phyloP scores from a whole-genome alignment of 306 rosid species.

The Herpetospermum pedunculosum region DNA sequence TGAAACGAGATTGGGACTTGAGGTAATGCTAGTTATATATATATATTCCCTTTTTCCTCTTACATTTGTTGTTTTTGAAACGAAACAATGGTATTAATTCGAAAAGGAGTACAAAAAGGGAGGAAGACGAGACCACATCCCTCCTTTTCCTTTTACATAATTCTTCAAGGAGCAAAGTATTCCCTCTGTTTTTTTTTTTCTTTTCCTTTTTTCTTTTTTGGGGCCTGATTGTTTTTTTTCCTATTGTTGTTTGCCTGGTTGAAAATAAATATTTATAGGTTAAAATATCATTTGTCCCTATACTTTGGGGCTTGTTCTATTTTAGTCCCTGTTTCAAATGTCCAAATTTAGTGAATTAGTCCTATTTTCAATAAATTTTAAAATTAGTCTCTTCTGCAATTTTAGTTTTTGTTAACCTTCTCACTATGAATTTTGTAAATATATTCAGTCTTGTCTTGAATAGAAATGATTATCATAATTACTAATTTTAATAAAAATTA shows the following conservation, averaged over 20 bases:
- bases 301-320: too few species aligned
- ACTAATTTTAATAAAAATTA: too few species aligned
- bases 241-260: not conserved
- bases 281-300: too few species aligned
- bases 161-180: not conserved
- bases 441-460: too few species aligned
- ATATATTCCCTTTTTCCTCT: constrained; percentile 9
- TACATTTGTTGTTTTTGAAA: not conserved
- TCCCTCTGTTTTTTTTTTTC: not conserved
- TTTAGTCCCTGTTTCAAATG: too few species aligned
- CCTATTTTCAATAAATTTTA: too few species aligned
- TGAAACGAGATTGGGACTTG: constrained; percentile 95
- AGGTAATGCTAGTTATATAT: constrained; percentile 37
- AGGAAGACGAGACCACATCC: not conserved
- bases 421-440: too few species aligned
- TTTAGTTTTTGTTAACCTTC: too few species aligned
- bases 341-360: too few species aligned
- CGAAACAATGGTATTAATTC: not conserved
- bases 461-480: too few species aligned
- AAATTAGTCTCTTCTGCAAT: too few species aligned
- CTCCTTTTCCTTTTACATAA: not conserved
- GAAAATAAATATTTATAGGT: not conserved
- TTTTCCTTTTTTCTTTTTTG: not conserved
- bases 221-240: not conserved
- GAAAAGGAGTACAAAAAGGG: not conserved